A percentile compares a stretch with the other conserved stretches of the same genome.
phyloP scores from a whole-genome alignment of 148 eudicot species.

The Amaranthus cruentus region DNA sequence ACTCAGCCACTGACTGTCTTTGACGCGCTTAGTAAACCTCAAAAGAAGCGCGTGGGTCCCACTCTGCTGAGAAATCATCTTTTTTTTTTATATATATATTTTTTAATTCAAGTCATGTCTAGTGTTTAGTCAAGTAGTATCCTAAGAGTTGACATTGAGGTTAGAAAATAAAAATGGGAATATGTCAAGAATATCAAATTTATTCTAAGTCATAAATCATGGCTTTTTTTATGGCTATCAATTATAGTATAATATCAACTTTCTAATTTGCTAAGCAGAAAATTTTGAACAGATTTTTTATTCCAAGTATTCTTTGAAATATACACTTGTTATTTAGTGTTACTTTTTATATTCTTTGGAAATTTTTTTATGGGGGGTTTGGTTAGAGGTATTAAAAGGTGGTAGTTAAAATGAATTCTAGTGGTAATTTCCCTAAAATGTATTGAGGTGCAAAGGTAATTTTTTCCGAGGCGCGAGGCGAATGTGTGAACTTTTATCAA shows the following conservation, averaged over 20 bases:
- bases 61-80: not conserved
- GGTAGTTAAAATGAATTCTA: too few species aligned
- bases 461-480: too few species aligned
- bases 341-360: not conserved
- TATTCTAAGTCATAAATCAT: conserved; percentile 18
- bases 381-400: too few species aligned
- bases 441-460: too few species aligned
- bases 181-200: conserved; percentile 24
- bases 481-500: too few species aligned
- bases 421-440: too few species aligned
- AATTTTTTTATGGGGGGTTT: not conserved
- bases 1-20: conserved; percentile 20
- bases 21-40: conserved; percentile 23
- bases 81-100: too few species aligned
- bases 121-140: conserved; percentile 2
- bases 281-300: conserved; percentile 5
- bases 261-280: conserved; percentile 7
- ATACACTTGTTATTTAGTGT: not conserved
- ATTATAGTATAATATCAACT: conserved; percentile 11
- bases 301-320: not conserved
- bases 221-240: conserved; percentile 14
- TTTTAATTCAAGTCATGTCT: conserved; percentile 10
- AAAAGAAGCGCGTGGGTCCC: conserved; percentile 27
- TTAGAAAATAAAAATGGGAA: conserved; percentile 12
- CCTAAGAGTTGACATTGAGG: conserved; percentile 33